These are phyloP conservation scores for Debaryomycetaceae sp. DNA, from an alignment of 1,139 yeast genomes.

Conservation along the genomic window DNA sequence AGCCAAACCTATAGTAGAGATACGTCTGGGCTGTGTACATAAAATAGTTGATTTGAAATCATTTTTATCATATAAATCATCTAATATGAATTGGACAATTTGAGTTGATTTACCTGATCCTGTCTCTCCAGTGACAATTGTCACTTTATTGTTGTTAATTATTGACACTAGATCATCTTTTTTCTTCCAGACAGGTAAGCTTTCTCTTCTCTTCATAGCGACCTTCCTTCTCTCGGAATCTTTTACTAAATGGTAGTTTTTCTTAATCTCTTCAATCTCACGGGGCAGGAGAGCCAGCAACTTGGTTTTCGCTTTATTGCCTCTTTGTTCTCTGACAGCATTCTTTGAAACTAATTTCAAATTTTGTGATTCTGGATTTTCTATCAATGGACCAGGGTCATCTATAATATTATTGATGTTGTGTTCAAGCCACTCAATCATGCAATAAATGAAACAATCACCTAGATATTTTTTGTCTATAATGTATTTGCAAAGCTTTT, in stretches of 20 bases:
- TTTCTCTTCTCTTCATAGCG: slow-evolving; percentile 37
- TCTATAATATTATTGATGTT: slow-evolving; percentile 55
- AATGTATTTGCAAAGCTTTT: slow-evolving; percentile 43
- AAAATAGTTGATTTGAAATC: slow-evolving; percentile 59
- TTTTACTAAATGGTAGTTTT: slow-evolving; percentile 18
- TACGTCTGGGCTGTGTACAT: slow-evolving; percentile 95
- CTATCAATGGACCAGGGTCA: slow-evolving; percentile 68
- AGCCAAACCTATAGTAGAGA: slow-evolving; percentile 91
- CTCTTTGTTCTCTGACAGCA: background rate
- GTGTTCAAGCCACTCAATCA: slow-evolving; percentile 74
- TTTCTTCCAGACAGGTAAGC: slow-evolving; percentile 83
- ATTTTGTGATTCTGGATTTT: background rate
- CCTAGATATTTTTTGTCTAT: slow-evolving; percentile 50
- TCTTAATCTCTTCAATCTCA: slow-evolving; percentile 7
- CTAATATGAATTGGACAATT: slow-evolving; percentile 84
- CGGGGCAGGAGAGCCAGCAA: background rate
- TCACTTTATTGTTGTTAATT: slow-evolving; percentile 59
- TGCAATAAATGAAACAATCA: slow-evolving; percentile 60
- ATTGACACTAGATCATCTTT: slow-evolving; percentile 51
- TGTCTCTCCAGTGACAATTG: slow-evolving; percentile 90
- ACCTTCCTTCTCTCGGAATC: slow-evolving; percentile 14
- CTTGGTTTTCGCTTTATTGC: background rate
- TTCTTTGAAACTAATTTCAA: slow-evolving; percentile 2
- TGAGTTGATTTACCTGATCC: slow-evolving; percentile 97
- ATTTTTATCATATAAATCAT: slow-evolving; percentile 46